Conservation (phyloP, 331 rosid genomes). For the Dryas integrifolia region DNA sequence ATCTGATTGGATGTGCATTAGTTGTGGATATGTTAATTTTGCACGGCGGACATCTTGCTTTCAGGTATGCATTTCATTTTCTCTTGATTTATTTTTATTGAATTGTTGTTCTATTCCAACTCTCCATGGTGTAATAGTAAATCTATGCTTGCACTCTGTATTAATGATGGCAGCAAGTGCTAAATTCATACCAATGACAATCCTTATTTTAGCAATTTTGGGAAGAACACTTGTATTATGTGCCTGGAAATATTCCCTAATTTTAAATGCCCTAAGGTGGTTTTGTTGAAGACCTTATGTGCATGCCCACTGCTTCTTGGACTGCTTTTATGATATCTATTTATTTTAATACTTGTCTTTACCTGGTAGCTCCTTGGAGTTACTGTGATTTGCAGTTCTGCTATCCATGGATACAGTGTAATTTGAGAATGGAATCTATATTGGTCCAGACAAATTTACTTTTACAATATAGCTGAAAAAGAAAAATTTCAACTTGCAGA, state of each 20-base stretch:
- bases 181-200: neutral
- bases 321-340: neutral
- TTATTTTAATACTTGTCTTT: neutral
- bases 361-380: neutral
- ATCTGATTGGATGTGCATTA: constrained; percentile 97
- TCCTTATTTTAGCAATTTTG: neutral
- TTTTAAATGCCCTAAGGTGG: neutral
- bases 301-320: neutral
- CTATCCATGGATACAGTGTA: neutral
- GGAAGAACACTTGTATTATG: neutral
- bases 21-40: constrained; percentile 89
- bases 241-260: neutral
- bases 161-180: constrained; percentile 2
- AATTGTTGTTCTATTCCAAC: neutral
- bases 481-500: neutral
- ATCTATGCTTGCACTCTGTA: neutral
- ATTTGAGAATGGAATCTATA: neutral
- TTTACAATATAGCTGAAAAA: neutral
- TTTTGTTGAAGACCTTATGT: constrained; percentile 2
- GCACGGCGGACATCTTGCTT: constrained; percentile 93
- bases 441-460: neutral
- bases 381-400: neutral
- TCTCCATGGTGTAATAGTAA: neutral
- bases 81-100: neutral
- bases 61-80: constrained; percentile 50